Percentiles rank a stretch among this genome's conserved stretches.
These are phyloP conservation scores for Sungouiozyma ichnusensis DNA, from an alignment of 805 yeast species.

Conservation along the genomic window DNA sequence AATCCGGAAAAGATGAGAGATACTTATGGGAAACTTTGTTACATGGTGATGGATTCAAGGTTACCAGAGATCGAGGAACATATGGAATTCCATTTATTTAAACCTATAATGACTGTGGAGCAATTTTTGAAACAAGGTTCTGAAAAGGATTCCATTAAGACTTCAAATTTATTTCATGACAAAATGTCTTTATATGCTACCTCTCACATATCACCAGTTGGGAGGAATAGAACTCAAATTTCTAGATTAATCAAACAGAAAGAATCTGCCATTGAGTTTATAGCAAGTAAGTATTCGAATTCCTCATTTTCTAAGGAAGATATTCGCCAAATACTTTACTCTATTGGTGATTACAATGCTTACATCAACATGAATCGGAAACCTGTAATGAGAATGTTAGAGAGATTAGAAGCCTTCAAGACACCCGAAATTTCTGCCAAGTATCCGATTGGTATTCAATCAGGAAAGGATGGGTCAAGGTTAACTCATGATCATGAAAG, in stretches of 20 bases:
- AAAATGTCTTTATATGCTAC: constrained; percentile 53
- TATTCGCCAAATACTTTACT: constrained; percentile 60
- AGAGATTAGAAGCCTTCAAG: constrained; percentile 39
- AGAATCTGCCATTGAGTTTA: constrained; percentile 55
- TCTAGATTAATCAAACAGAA: constrained; percentile 52
- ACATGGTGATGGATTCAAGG: constrained; percentile 79
- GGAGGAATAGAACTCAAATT: constrained; percentile 43
- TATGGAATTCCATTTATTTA: constrained; percentile 67
- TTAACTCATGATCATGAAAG: constrained; percentile 63
- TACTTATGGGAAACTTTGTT: constrained; percentile 67
- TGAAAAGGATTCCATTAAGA: constrained; percentile 27
- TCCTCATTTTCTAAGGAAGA: constrained; percentile 45
- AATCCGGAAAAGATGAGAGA: constrained; percentile 76
- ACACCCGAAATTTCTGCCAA: constrained; percentile 32
- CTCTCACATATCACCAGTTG: constrained; percentile 51
- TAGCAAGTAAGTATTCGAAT: constrained; percentile 39
- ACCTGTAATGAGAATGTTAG: constrained; percentile 56
- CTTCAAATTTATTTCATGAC: constrained; percentile 43
- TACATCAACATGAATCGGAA: constrained; percentile 57
- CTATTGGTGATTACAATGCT: constrained; percentile 70
- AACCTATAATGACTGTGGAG: constrained; percentile 57
- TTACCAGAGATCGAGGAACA: constrained; percentile 58
- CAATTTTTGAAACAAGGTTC: constrained; percentile 35
- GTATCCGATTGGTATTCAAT: constrained; percentile 50
- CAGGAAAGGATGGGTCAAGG: constrained; percentile 60